A percentile compares a stretch with the other conserved stretches of the same genome.
Evolutionary conservation across 176 grass and related monocot species (phyloP).

Genomic region (Zizania latifolia): DNA sequence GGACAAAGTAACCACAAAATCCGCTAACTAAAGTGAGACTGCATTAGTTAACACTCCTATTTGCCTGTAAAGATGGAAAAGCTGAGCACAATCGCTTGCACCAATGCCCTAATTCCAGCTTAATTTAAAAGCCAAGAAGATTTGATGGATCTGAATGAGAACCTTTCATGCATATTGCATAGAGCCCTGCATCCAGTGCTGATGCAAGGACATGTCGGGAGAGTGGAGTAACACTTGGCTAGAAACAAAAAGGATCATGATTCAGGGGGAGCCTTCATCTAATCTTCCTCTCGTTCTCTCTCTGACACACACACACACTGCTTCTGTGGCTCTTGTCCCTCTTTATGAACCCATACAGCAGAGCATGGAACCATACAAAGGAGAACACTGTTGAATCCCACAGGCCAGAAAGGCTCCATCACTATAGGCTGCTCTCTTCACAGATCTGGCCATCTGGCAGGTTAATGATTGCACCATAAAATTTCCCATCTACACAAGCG

Average conservation of each 20-base stretch:
- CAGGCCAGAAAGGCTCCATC: conserved; percentile 27
- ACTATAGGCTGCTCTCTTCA: conserved; percentile 20
- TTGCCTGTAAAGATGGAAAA: conserved; percentile 31
- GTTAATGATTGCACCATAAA: conserved; percentile 57
- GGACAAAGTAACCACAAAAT: conserved; percentile 38
- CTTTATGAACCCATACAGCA: conserved; percentile 36
- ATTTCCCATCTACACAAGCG: conserved; percentile 40
- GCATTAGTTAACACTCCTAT: not conserved
- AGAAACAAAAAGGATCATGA: not conserved
- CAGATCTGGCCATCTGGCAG: conserved; percentile 47
- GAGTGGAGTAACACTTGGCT: not conserved
- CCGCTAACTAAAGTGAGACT: conserved; percentile 26
- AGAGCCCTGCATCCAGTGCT: conserved; percentile 18
- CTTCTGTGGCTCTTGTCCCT: conserved; percentile 30
- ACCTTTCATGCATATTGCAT: not conserved
- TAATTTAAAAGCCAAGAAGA: not conserved
- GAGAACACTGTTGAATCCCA: conserved; percentile 35
- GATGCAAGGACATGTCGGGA: conserved; percentile 39
- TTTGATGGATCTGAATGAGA: not conserved
- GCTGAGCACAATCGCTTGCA: not conserved
- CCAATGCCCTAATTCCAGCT: not conserved
- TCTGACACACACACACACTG: not conserved
- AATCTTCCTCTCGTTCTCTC: not conserved
- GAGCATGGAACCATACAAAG: conserved; percentile 37
- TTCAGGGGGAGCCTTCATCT: not conserved